Percentiles rank a stretch among this genome's conserved stretches.
phyloP scores from a whole-genome alignment of 2,329 filamentous ascomycete species.

The Hymenoscyphus fraxineus region DNA sequence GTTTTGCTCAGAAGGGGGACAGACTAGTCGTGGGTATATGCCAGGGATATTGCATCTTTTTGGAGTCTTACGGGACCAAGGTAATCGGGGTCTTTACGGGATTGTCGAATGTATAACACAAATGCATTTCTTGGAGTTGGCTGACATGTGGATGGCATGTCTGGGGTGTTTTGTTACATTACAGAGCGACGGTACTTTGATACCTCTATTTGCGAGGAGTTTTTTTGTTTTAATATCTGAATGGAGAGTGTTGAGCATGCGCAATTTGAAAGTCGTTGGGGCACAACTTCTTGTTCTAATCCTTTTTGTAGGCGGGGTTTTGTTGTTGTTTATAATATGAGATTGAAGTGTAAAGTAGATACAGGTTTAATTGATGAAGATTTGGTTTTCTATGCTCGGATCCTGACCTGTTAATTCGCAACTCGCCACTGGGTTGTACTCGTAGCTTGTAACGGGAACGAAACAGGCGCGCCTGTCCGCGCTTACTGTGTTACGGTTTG shows the following conservation, averaged over 20 bases:
- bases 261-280: background rate
- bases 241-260: background rate
- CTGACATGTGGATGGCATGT: conserved; percentile 1
- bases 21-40: background rate
- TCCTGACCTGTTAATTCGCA: background rate
- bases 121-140: conserved; percentile 17
- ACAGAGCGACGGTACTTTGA: background rate
- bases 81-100: conserved; percentile 7
- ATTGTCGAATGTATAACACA: conserved; percentile 10
- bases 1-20: background rate
- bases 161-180: background rate
- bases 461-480: conserved; percentile 1
- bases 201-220: background rate
- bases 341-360: background rate
- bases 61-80: conserved; percentile 10
- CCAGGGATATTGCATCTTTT: conserved; percentile 3
- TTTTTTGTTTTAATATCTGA: conserved; percentile 1
- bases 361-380: background rate
- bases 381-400: background rate
- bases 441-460: background rate
- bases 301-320: background rate
- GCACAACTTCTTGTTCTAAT: background rate
- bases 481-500: too few species aligned
- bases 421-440: background rate
- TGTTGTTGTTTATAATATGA: background rate